Base-by-base conservation (phyloP, 345 rosid species). In the Lumnitzera racemosa region DNA sequence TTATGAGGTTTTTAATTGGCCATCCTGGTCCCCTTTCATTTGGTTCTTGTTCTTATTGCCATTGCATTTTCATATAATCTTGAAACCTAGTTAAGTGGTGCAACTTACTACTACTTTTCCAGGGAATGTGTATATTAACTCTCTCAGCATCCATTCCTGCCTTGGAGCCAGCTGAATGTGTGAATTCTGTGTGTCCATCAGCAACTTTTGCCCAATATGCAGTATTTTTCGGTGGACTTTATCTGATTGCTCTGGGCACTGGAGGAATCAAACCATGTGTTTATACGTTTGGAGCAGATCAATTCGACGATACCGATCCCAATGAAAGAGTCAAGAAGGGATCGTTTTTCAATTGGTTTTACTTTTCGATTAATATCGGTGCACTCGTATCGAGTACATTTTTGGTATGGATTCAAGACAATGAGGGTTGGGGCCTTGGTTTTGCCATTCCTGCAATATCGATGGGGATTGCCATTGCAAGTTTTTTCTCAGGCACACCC, bases 181-280 rank as follows among this genome's bases (percentile, higher is more conserved):
- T 48, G 43, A 80, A 66, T 46, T 61, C 76, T 15, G 36, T 70
- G 5, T 79, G 83, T 48, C 80, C 78, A 52, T 29, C 80, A 54
- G 74, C 83, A 14, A 66, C 72, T 2, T 48, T 75, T 8, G 67
- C 74, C 47, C 78, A 79, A 51, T 70, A 76, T 4, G 62, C 62
- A 0, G 74, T 79, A n/a, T 76, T 79, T 69, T 79, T 70, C 65
- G 52, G 76, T 27, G 83, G 80, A 43, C 80, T 79, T 55, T 76
- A 76, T 68, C 77, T 79, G 50, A 79, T 79, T 63, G 83, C 83
- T 7, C 70, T 79, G 0, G 83, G 80, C 29, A 76, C 83, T 2
- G 83, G 83, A 24, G 80, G 83, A 5, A 79, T 79, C 67, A 79
- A 79, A 49, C 83, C 80, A 29, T 76, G 83, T 58, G 83, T 79